phyloP scores from a whole-genome alignment of 116 monocot species.

The Phalaenopsis hybrid region DNA sequence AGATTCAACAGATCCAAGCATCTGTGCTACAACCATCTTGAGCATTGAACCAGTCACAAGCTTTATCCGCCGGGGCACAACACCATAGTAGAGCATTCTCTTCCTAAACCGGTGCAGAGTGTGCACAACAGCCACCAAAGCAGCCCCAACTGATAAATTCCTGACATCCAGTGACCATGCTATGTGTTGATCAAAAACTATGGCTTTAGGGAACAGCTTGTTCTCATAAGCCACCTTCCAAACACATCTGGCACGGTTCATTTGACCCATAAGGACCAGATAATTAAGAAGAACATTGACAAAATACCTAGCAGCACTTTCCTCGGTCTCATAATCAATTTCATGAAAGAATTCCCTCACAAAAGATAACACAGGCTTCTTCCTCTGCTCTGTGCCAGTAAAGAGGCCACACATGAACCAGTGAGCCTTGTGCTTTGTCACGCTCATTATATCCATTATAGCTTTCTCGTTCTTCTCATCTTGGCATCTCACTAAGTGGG shows the following conservation, averaged over 20 bases:
- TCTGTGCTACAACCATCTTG: constrained; percentile 76
- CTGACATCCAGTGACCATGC: constrained; percentile 96
- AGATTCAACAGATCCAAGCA: constrained; percentile 62
- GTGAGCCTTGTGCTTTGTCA: constrained; percentile 74
- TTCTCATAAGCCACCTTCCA: constrained; percentile 99
- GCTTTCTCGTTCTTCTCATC: constrained; percentile 69
- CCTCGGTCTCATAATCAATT: constrained; percentile 74
- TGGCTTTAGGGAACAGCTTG: constrained; percentile 95
- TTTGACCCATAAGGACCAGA: constrained; percentile 88
- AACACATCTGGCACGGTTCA: constrained; percentile 87
- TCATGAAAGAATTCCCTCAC: constrained; percentile 95
- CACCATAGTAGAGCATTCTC: constrained; percentile 96
- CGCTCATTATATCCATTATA: constrained; percentile 75
- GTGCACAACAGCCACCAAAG: constrained; percentile 74
- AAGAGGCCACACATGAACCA: constrained; percentile 83
- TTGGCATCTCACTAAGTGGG: constrained; percentile 79
- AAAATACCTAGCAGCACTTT: constrained; percentile 75
- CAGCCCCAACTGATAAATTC: constrained; percentile 85
- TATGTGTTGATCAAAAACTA: constrained; percentile 97
- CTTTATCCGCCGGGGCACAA: constrained; percentile 84
- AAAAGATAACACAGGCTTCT: constrained; percentile 70
- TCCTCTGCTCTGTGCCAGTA: constrained; percentile 86
- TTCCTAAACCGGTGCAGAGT: constrained; percentile 96
- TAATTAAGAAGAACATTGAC: constrained; percentile 94
- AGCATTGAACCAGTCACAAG: constrained; percentile 86